Evolutionary conservation across 805 yeast species (phyloP).

Genomic region (Candida schatavii): DNA sequence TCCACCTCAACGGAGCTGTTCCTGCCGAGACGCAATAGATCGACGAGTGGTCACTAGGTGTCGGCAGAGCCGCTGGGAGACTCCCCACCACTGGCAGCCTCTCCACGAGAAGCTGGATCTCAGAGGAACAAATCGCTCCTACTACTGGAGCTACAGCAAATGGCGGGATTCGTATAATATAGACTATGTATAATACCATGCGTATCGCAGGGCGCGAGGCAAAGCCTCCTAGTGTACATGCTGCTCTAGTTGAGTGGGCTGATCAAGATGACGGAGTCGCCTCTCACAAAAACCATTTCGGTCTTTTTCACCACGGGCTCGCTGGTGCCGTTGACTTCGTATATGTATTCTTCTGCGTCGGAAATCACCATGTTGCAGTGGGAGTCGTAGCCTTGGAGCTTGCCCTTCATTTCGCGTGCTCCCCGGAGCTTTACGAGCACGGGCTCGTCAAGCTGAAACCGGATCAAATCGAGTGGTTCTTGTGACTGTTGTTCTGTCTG

Average conservation of each 20-base stretch:
- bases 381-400: slow-evolving; percentile 89
- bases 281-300: slow-evolving; percentile 93
- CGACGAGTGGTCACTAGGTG: too few species aligned
- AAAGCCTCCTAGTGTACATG: too few species aligned
- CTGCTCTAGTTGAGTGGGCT: slow-evolving; percentile 37
- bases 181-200: too few species aligned
- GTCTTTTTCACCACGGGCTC: slow-evolving; percentile 53
- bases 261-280: slow-evolving; percentile 92
- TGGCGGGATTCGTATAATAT: too few species aligned
- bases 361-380: slow-evolving; percentile 96
- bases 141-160: too few species aligned
- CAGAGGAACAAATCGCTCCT: neutral
- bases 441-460: slow-evolving; percentile 80
- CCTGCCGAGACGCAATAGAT: too few species aligned
- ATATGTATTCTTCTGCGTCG: slow-evolving; percentile 85
- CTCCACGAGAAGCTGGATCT: too few species aligned
- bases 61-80: too few species aligned
- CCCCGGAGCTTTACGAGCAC: slow-evolving; percentile 90
- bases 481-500: slow-evolving; percentile 33
- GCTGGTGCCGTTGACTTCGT: slow-evolving; percentile 47
- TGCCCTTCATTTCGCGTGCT: slow-evolving; percentile 88
- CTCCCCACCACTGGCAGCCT: too few species aligned
- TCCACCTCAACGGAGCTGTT: too few species aligned
- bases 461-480: slow-evolving; percentile 90
- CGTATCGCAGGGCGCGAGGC: neutral